Conservation (phyloP, 2,329 filamentous ascomycete species). For the Trichoderma guizhouense region DNA sequence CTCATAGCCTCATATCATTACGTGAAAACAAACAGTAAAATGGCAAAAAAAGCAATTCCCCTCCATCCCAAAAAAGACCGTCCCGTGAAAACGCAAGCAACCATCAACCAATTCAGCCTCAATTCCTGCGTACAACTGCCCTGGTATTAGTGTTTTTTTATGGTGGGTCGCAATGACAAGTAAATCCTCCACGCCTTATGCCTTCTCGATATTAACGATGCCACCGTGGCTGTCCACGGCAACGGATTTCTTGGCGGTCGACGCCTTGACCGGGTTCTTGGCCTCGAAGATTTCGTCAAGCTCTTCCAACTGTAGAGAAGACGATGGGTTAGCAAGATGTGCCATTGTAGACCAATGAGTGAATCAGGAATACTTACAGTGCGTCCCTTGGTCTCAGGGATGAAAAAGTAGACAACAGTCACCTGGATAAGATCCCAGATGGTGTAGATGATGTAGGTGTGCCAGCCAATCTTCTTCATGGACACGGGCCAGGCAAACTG, state of each 20-base stretch:
- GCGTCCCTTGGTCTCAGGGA: slow-evolving; percentile 37
- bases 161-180: background rate
- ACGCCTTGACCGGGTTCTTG: slow-evolving; percentile 44
- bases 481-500: slow-evolving; percentile 46
- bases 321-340: background rate
- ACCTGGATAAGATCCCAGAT: slow-evolving; percentile 38
- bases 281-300: slow-evolving; percentile 48
- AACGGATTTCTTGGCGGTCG: slow-evolving; percentile 40
- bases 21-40: background rate
- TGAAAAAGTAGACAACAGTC: slow-evolving; percentile 26
- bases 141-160: background rate
- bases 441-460: slow-evolving; percentile 50
- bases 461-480: slow-evolving; percentile 48
- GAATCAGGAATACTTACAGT: slow-evolving; percentile 32
- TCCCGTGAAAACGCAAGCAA: background rate
- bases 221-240: slow-evolving; percentile 34
- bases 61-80: background rate
- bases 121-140: background rate
- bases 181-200: background rate
- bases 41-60: background rate
- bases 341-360: background rate
- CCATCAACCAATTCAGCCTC: background rate
- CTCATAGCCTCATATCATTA: background rate
- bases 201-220: slow-evolving; percentile 31
- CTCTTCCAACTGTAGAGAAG: slow-evolving; percentile 43